Evolutionary conservation across 805 yeast genomes (phyloP).

Genomic region (Teunomyces panamensis): DNA sequence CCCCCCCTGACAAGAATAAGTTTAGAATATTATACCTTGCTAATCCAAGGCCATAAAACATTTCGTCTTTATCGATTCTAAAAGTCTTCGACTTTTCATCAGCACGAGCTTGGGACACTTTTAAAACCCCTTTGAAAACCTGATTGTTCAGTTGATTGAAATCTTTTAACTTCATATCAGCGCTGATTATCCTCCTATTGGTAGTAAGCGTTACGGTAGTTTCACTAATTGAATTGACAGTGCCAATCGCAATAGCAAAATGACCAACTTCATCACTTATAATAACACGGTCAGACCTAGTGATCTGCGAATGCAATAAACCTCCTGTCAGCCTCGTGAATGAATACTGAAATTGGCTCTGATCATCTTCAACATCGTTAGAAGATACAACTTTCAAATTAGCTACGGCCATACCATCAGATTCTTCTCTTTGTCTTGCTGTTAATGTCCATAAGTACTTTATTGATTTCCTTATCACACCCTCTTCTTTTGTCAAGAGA

Average conservation of each 20-base stretch:
- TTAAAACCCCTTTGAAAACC: constrained; percentile 48
- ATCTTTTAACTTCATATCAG: constrained; percentile 35
- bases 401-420: constrained; percentile 59
- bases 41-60: constrained; percentile 67
- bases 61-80: constrained; percentile 78
- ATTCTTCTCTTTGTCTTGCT: constrained; percentile 55
- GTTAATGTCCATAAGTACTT: constrained; percentile 70
- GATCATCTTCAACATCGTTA: constrained; percentile 19
- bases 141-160: constrained; percentile 46
- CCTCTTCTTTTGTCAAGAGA: constrained; percentile 71
- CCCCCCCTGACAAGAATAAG: constrained; percentile 55
- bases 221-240: constrained; percentile 43
- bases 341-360: constrained; percentile 42
- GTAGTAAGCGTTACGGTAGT: constrained; percentile 49
- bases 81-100: constrained; percentile 27
- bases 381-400: constrained; percentile 40
- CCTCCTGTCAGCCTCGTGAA: constrained; percentile 35
- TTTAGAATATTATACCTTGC: constrained; percentile 76
- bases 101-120: constrained; percentile 2
- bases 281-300: constrained; percentile 59
- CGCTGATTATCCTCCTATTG: constrained; percentile 49
- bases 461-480: constrained; percentile 47
- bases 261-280: constrained; percentile 81
- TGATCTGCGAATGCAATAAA: constrained; percentile 42
- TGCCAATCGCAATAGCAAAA: constrained; percentile 68